phyloP scores from a whole-genome alignment of 2,329 filamentous ascomycete genomes.

The Dothiorella sarmentorum region DNA sequence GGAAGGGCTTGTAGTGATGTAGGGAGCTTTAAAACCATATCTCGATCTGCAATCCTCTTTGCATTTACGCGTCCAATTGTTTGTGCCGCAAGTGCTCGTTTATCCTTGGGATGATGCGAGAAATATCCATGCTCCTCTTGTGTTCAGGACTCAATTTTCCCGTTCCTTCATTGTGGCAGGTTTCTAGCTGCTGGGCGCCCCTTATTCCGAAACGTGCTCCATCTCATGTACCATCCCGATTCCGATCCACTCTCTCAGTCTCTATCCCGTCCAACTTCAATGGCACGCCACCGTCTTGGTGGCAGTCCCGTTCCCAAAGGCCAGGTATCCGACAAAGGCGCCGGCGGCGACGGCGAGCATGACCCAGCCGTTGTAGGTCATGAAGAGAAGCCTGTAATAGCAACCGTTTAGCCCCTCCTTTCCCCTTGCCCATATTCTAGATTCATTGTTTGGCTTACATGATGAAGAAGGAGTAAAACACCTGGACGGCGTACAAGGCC shows the following conservation, averaged over 20 bases:
- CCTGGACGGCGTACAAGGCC: slow-evolving; percentile 82
- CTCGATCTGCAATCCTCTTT: background rate
- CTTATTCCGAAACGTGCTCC: too few species aligned
- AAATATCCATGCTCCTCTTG: too few species aligned
- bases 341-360: slow-evolving; percentile 90
- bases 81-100: background rate
- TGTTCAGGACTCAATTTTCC: too few species aligned
- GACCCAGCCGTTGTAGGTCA: slow-evolving; percentile 99
- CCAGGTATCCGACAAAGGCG: slow-evolving; percentile 80
- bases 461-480: slow-evolving; percentile 98
- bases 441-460: slow-evolving; percentile 74
- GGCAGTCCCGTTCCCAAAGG: slow-evolving; percentile 70
- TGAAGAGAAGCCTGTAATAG: slow-evolving; percentile 86
- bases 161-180: too few species aligned
- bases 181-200: too few species aligned
- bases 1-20: slow-evolving; percentile 66
- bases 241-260: background rate
- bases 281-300: slow-evolving; percentile 91
- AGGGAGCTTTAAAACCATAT: too few species aligned
- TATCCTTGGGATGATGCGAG: too few species aligned
- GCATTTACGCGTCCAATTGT: too few species aligned
- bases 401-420: too few species aligned
- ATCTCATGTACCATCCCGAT: too few species aligned
- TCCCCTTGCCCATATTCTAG: background rate
- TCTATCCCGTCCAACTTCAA: slow-evolving; percentile 37